Conservation (phyloP, 208 protist species). For the Leishmania tarentolae region DNA sequence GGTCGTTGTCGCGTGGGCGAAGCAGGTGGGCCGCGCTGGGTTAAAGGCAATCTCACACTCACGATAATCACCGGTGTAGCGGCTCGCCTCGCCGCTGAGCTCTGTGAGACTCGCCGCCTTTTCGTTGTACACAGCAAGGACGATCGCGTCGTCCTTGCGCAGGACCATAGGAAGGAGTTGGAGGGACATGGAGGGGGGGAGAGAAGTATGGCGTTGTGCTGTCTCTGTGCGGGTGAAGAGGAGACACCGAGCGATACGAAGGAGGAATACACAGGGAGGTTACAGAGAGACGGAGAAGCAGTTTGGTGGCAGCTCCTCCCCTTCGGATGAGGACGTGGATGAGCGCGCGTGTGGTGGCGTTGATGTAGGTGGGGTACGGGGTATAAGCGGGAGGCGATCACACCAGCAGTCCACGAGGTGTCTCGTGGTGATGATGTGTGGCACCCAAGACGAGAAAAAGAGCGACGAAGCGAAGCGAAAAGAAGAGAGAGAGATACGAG, state of each 20-base stretch:
- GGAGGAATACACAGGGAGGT: background rate
- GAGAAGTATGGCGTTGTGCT: background rate
- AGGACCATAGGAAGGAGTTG: constrained; percentile 65
- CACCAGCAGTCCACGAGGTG: background rate
- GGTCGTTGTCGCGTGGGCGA: constrained; percentile 82
- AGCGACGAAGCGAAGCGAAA: background rate
- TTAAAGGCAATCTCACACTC: constrained; percentile 83
- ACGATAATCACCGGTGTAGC: constrained; percentile 77
- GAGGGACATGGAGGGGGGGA: constrained; percentile 13
- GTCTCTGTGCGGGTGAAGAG: background rate
- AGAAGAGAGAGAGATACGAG: background rate
- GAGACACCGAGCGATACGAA: background rate
- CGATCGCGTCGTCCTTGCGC: constrained; percentile 70
- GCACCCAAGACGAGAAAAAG: background rate
- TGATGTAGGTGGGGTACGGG: background rate
- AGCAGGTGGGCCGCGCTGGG: constrained; percentile 44
- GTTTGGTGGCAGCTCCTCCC: background rate
- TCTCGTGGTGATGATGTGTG: background rate
- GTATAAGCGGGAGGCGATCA: background rate
- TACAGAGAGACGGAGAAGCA: background rate
- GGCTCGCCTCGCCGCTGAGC: constrained; percentile 29
- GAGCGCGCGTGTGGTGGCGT: background rate
- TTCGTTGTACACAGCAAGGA: constrained; percentile 76
- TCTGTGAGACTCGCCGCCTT: constrained; percentile 51
- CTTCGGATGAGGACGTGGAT: background rate